Evolutionary conservation across 768 basidiomycete genomes (phyloP), one percentile per base, ranked within the genome.

Genomic region (Cystobasidium tubakii): DNA sequence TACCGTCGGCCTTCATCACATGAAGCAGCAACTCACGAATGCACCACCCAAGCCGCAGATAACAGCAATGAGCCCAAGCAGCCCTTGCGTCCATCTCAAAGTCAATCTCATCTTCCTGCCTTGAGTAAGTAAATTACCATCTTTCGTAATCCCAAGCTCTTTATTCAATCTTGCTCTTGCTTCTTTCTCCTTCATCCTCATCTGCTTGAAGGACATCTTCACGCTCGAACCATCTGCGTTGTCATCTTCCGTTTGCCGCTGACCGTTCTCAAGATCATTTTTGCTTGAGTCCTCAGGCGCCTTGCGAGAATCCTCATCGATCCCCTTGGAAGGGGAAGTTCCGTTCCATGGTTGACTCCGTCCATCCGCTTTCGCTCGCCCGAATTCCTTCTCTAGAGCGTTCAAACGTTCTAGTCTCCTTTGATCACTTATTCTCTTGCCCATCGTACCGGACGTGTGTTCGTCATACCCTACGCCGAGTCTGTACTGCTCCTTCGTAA

Each of bases 1-100:
- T n/a, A n/a, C n/a, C n/a, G n/a, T n/a, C n/a, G n/a, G n/a, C n/a
- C n/a, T n/a, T n/a, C n/a, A n/a, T n/a, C n/a, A n/a, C n/a, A n/a
- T n/a, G n/a, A n/a, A n/a, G n/a, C n/a, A n/a, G n/a, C n/a, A 29
- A 69, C 69, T 55, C 69, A 71, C 69, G 10, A 71, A 36, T 17
- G 69, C 55, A 19, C 54, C 69, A 15, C 69, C 69, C 33, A 71
- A 54, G 17, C 69, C 69, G 6, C 46, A 53, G 19, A 44, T 36
- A 17, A 46, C 55, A 23, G 33, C 69, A 23, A 60, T 33, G 21
- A 55, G 43, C 21, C 54, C 43, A 2, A 71, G 54, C 9, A 71
- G 9, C 4, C 23, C 69, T 42, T 71, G 54, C 19, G 55, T 31
- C 69, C 69, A 71, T 42, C 69, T 71, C 10, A 55, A 27, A n/a